Base-by-base conservation (phyloP, 2,329 filamentous ascomycete species). In the Fusarium nygamai region DNA sequence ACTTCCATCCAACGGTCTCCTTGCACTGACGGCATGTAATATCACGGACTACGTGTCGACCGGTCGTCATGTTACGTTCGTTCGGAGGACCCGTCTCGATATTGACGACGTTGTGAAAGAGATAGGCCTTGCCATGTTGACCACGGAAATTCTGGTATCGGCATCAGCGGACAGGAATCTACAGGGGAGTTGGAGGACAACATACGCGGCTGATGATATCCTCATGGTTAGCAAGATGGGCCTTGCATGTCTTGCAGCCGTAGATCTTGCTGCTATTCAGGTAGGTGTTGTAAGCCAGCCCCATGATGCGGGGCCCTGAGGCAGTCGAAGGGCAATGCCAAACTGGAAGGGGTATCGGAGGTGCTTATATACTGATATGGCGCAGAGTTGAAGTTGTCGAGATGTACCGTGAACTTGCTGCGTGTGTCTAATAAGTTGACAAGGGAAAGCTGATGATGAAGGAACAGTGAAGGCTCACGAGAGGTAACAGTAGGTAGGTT, bases 1-100 rank as follows among this genome's bases (percentile, higher is more conserved):
- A 99, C 83, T 98, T 98, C 96, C 96, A 99, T 41, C 96, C 96
- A 61, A 99, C 96, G 36, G 92, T 93, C 83, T 95, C 93, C 81
- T 93, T 93, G 89, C 96, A 99, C 83, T 97, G 94, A 67, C 93
- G 90, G 86, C 96, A 99, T 67, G 88, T 88, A 79, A 99, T 98
- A 82, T 99, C 96, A 67, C 96, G 92, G 54, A 99, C 96, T 64
- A 98, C 89, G 84, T 99, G 96, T 62, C 94, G 91, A 61, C 96
- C 96, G 2, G 96, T 99, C 20, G 96, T 99, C 96, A 99, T 99
- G 85, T 93, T 97, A 75, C 96, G 94, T 85, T 99, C 96, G 81
- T 90, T 92, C n/a, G 96, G 90, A 70, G 97, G 93, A 77, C 93
- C 92, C 51, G 91, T 88, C 74, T 92, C 92, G 82, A 97, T 89